Conservation (phyloP, 441 rosid genomes). For the Populus hybrid region DNA sequence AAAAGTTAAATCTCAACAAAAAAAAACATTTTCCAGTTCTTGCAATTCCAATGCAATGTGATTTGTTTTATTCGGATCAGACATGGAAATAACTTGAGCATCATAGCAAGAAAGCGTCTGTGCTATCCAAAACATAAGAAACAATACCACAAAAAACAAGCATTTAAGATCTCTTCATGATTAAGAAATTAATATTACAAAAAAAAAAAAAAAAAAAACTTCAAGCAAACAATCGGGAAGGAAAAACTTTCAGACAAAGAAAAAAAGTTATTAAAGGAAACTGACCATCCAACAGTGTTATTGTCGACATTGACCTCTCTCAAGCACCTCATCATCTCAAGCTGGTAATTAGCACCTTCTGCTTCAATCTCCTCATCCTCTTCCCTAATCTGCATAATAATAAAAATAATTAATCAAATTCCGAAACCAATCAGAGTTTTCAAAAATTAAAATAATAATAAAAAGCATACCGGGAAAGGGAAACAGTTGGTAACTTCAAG, state of each 20-base stretch:
- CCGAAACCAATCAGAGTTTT: background rate
- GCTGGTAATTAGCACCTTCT: slow-evolving; percentile 97
- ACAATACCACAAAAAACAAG: too few species aligned
- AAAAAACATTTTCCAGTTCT: too few species aligned
- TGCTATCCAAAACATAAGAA: too few species aligned
- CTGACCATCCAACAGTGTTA: slow-evolving; percentile 95
- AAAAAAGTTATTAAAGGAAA: background rate
- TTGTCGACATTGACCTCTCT: slow-evolving; percentile 98
- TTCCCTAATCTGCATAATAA: slow-evolving; percentile 52
- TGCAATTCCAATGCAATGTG: too few species aligned
- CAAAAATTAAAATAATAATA: background rate
- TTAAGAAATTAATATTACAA: too few species aligned
- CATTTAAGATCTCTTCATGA: too few species aligned
- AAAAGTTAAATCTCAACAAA: too few species aligned
- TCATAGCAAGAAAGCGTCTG: too few species aligned
- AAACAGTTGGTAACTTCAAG: slow-evolving; percentile 98
- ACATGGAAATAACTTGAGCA: too few species aligned
- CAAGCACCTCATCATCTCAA: slow-evolving; percentile 97
- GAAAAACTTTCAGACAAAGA: background rate
- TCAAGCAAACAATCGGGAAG: background rate
- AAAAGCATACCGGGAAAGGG: slow-evolving; percentile 75
- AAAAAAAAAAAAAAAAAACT: background rate
- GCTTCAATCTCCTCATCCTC: slow-evolving; percentile 97
- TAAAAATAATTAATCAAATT: background rate
- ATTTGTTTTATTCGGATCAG: too few species aligned